Evolutionary conservation across 257 asterid genomes (phyloP), one percentile per base, ranked within the genome.

Genomic region (Schizonepeta tenuifolia): DNA sequence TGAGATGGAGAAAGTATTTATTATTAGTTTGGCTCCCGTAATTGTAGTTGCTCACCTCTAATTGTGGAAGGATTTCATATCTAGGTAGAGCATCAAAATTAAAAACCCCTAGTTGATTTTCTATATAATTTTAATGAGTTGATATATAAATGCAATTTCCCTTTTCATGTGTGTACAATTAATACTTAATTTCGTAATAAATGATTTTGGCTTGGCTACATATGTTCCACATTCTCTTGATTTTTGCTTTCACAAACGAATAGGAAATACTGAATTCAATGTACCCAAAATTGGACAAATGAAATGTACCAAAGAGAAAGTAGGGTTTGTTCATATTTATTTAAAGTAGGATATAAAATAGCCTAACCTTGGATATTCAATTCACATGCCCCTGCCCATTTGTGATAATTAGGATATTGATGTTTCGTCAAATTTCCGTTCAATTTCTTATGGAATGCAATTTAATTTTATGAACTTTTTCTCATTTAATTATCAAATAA

Each of bases 221-320:
- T 21, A 36, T 20, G 33, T 60, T 54, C 50, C 54, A 60, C 69
- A 59, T 22, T 49, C 55, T 63, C 65, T 38, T 40, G 33, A 47
- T 12, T 50, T 72, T 59, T 47, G 49, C 33, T 41, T 36, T 64
- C 40, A 12, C 38, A 14, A 18, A 36, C 13, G 6, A 4, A 68
- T 36, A 41, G 60, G 28, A 43, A 68, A 20, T 62, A 4, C 38
- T 65, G 6, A 68, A 75, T 75, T 75, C 79, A 75, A 59, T 60
- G 79, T 18, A 75, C 49, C n/a, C 11, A 14, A 50, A 60, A 68
- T 60, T 50, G 80, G 71, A 51, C 80, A 75, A 60, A 69, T 69
- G 75, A 69, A 69, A 69, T 69, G 75, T 28, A 75, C 75, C 79
- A 31, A 35, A 10, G 9, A 35, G 56, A 62, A 65, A 53, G 38